A percentile compares a stretch with the other conserved stretches of the same genome.
These are phyloP conservation scores for Phallus indusiatus DNA, from an alignment of 768 basidiomycete genomes.

Conservation along the genomic window DNA sequence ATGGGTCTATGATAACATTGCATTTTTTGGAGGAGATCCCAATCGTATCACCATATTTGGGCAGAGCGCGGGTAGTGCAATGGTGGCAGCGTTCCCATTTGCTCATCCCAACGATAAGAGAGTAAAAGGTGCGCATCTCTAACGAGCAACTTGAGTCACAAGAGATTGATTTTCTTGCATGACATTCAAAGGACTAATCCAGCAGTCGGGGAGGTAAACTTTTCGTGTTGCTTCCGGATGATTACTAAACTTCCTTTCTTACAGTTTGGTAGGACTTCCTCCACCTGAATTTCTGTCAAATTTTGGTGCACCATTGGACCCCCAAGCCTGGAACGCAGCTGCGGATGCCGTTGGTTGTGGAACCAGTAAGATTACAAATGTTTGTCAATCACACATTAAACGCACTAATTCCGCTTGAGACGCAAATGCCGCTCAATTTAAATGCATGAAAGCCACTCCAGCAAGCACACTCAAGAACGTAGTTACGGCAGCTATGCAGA, in stretches of 20 bases:
- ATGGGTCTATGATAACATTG: slow-evolving; percentile 29
- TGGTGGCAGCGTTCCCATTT: background rate
- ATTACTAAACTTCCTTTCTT: too few species aligned
- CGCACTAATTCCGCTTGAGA: background rate
- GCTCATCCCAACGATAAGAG: background rate
- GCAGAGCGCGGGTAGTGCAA: background rate
- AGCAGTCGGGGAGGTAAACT: slow-evolving; percentile 1
- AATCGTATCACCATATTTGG: slow-evolving; percentile 28
- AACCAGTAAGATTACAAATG: background rate
- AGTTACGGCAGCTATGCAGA: background rate
- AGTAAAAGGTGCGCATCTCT: background rate
- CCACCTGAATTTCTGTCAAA: background rate
- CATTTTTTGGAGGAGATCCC: slow-evolving; percentile 28
- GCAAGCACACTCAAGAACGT: background rate
- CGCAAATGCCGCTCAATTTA: background rate
- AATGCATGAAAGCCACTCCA: background rate
- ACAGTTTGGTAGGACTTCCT: background rate
- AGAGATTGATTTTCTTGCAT: too few species aligned
- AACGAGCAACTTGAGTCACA: background rate
- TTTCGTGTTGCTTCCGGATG: background rate
- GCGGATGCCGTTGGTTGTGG: background rate
- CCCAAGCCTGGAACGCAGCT: background rate
- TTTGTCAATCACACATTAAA: too few species aligned
- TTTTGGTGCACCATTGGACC: background rate
- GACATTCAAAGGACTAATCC: background rate